A percentile compares a stretch with the other conserved stretches of the same genome.
Evolutionary conservation across 495 filamentous ascomycete genomes (phyloP).

Genomic region (Entonaema liquescens): DNA sequence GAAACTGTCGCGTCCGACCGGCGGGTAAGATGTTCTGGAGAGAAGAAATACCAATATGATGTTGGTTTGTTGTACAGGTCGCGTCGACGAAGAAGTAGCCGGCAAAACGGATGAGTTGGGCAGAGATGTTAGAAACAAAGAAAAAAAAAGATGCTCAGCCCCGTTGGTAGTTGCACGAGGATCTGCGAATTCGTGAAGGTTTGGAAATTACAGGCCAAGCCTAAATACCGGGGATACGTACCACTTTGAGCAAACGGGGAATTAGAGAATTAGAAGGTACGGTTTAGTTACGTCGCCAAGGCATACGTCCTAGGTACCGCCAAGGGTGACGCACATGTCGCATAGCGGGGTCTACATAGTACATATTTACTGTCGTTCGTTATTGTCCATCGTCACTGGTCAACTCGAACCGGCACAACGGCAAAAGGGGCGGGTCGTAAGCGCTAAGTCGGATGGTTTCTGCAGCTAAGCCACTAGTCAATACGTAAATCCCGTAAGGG

Average conservation of each 20-base stretch:
- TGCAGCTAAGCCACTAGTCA: constrained; percentile 1
- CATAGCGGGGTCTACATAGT: neutral
- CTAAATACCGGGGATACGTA: constrained; percentile 10
- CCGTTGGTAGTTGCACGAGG: constrained; percentile 18
- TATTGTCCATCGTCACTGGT: neutral
- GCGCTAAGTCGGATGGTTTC: neutral
- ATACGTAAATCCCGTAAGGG: neutral
- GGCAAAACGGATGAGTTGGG: neutral
- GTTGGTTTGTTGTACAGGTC: neutral
- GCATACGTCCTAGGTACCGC: neutral
- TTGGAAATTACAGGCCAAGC: constrained; percentile 38
- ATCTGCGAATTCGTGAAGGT: constrained; percentile 25
- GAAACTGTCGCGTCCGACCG: constrained; percentile 30
- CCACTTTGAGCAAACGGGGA: neutral
- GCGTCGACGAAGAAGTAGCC: neutral
- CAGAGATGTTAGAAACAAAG: neutral
- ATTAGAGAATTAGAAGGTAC: too few species aligned
- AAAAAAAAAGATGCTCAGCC: constrained; percentile 32
- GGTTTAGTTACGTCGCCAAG: neutral
- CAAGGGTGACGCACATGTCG: neutral
- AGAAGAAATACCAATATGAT: neutral
- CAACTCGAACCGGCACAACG: neutral
- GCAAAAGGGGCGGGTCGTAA: neutral
- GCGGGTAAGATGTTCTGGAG: constrained; percentile 27
- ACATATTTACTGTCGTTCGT: neutral